Evolutionary conservation across 495 filamentous ascomycete genomes (phyloP), one percentile per base, ranked within the genome.

Genomic region (Annulohypoxylon moriforme): DNA sequence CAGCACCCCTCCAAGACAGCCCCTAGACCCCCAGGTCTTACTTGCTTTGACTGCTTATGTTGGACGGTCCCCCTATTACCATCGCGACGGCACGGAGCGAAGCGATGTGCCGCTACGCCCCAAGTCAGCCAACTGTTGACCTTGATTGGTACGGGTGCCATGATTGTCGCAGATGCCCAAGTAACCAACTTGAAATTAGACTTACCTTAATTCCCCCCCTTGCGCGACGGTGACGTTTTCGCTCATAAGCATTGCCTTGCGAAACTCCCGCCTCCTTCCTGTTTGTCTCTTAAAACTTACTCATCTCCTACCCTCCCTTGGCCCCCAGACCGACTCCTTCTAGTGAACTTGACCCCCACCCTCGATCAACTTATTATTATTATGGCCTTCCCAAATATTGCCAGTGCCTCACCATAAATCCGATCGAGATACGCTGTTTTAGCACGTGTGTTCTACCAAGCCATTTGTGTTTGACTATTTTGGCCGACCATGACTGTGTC

Each of bases 31-130:
- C 68, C 60, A 53, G 70, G 66, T 64, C 66, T 73, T 66, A 66
- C 61, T 34, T 69, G 58, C 68, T 71, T 74, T 64, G 63, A 46
- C 63, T 74, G 72, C 72, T 71, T 71, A 71, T 74, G 72, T 71
- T 74, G 59, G 71, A 73, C 49, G 60, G 60, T 66, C 66, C 62
- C 59, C 63, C 67, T 67, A 64, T 67, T 71, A 59, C 67, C 68
- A 74, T 60, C 61, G 46, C 72, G 16, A 71, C 72, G 72, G 72
- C 72, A 71, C 72, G 72, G 72, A 71, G 72, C 72, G 72, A 74
- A 74, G 72, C 68, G 72, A 74, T 74, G 72, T 69, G 59, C 67
- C 67, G 63, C 67, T 71, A 74, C 59, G 58, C 68, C 64, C 68
- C 67, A 69, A 69, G 65, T 67, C 66, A 73, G 66, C 72, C 67